These are phyloP conservation scores for Elsinoe australis DNA, from an alignment of 2,329 filamentous ascomycete genomes.

Conservation along the genomic window DNA sequence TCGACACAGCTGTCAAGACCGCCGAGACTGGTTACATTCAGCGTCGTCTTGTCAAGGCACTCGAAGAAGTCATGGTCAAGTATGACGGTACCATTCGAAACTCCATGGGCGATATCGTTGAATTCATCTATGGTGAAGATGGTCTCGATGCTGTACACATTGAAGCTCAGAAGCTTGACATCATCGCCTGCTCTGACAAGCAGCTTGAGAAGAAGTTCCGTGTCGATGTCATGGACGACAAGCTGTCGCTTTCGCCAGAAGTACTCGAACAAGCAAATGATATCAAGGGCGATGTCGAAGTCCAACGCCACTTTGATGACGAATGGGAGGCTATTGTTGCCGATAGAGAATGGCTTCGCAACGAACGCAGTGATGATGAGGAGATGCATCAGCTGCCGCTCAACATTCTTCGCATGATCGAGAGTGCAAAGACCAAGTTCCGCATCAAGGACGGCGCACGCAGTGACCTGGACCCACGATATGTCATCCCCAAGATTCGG, in stretches of 20 bases:
- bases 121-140: conserved; percentile 97
- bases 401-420: conserved; percentile 83
- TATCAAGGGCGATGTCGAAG: conserved; percentile 76
- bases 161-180: conserved; percentile 84
- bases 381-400: conserved; percentile 86
- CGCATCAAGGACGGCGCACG: conserved; percentile 76
- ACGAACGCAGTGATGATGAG: conserved; percentile 63
- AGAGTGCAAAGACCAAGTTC: conserved; percentile 84
- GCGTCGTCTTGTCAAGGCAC: conserved; percentile 91
- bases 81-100: conserved; percentile 97
- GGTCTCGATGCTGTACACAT: conserved; percentile 90
- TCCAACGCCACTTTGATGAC: conserved; percentile 77
- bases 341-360: conserved; percentile 71
- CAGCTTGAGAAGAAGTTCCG: conserved; percentile 76
- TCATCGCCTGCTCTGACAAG: conserved; percentile 69
- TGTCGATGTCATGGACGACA: conserved; percentile 73
- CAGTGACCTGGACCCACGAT: conserved; percentile 81
- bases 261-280: conserved; percentile 80
- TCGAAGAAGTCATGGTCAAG: conserved; percentile 95
- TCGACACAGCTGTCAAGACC: conserved; percentile 98
- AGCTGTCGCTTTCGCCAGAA: conserved; percentile 54
- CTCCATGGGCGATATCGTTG: conserved; percentile 89
- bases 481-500: conserved; percentile 74
- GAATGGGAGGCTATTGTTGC: conserved; percentile 72
- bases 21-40: conserved; percentile 99